Base-by-base conservation (phyloP, 2,329 filamentous ascomycete genomes). In the Rhynchosporium graminicola region DNA sequence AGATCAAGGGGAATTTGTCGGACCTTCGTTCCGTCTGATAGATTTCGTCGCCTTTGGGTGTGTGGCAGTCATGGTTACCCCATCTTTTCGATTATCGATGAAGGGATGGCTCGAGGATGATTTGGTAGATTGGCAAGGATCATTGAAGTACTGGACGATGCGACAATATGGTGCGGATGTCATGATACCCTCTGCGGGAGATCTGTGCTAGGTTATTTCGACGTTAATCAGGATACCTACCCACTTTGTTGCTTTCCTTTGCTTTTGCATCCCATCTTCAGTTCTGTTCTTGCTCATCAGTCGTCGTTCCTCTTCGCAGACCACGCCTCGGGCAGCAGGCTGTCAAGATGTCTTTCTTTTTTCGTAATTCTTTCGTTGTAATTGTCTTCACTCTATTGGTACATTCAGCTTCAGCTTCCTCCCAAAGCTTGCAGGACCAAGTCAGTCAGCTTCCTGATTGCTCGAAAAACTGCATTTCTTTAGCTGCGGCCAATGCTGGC, bases 11-110 rank as follows among this genome's bases (percentile, higher is more conserved):
- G 12, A 3, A 28, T 40, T 33, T 54, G 51, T 54, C 51, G 38
- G 36, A 54, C 51, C 51, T 54, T 38, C 28, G 51, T 54, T 42
- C 26, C 51, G 51, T 54, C 51, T 54, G 51, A 54, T 54, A 26
- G 33, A 15, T 52, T 20, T 42, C 33, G 51, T 54, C 10, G n/a
- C 40, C 9, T 54, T 29, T 40, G 51, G 9, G 36, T 54, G 28
- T 42, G 51, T 26, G 51, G 36, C 9, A 42, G 4, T 45, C 38
- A 31, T 38, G 36, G 13, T n/a, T 51, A 15, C 33, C 50, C 50
- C 50, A 20, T 52, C 33, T 20, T 26, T 6, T 36, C 9, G 33
- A 5, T 36, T 10, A 10, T 36, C 9, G 9, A 36, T 36, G 33
- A 36, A 36, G 33, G 33, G 33, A 36, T 36, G 33, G 33, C 33